phyloP scores from a whole-genome alignment of 2,329 filamentous ascomycete genomes.

The Teratosphaeria viscida region DNA sequence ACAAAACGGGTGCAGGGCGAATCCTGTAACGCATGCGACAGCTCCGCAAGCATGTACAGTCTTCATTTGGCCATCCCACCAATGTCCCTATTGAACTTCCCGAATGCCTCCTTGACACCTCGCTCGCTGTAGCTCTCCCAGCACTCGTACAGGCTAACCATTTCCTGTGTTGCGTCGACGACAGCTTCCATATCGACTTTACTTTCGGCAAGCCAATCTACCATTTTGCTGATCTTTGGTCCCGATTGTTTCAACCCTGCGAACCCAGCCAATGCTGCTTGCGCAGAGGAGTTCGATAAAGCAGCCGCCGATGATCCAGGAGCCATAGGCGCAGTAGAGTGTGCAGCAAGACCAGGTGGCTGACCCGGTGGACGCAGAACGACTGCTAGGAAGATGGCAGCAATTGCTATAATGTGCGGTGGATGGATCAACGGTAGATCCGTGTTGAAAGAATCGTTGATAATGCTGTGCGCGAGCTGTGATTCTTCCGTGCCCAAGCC shows the following conservation, averaged over 20 bases:
- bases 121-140: conserved; percentile 61
- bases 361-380: conserved; percentile 59
- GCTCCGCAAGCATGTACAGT: no score
- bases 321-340: conserved; percentile 23
- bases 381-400: conserved; percentile 73
- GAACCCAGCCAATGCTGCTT: conserved; percentile 26
- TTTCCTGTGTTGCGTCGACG: conserved; percentile 82
- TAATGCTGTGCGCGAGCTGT: conserved; percentile 65
- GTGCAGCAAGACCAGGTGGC: conserved; percentile 33
- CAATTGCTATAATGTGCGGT: conserved; percentile 81
- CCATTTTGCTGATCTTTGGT: conserved; percentile 40
- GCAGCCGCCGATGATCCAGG: conserved; percentile 7
- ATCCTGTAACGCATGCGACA: no score
- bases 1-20: no score
- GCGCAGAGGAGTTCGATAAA: conserved; percentile 19
- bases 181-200: conserved; percentile 74
- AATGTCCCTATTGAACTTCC: conserved; percentile 42
- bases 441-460: conserved; percentile 89
- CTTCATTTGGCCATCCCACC: not conserved
- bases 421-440: conserved; percentile 78
- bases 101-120: conserved; percentile 52
- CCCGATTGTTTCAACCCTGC: conserved; percentile 26
- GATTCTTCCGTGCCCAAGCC: conserved; percentile 67
- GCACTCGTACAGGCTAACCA: conserved; percentile 77
- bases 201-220: conserved; percentile 77